Base-by-base conservation (phyloP, 2,329 filamentous ascomycete genomes). In the Aspergillus vadensis region DNA sequence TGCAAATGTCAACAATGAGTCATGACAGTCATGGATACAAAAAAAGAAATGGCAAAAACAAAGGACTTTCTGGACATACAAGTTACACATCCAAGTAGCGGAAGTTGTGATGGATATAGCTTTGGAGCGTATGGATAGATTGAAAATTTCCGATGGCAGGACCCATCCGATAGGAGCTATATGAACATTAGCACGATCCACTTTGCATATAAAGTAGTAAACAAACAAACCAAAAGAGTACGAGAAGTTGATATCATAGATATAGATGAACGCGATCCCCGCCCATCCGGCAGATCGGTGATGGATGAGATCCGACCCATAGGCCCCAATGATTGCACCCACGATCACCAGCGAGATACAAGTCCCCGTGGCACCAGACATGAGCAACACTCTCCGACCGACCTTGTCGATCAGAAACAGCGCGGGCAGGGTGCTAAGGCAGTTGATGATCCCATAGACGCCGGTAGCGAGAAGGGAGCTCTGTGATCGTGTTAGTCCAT, bases 361-460 rank as follows among this genome's bases (percentile, higher is more conserved):
- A 5, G 74, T 76, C 21, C 74, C 74, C 0, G 67, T 61, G 5
- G 75, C 73, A 27, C 75, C 75, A 15, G 65, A 71, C 70, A 77
- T 73, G 50, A 77, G 66, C n/a, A 76, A 58, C 15, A 67, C 57
- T 21, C 74, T 67, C 47, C 72, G 70, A 36, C 75, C 71, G 39
- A 77, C 57, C 49, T 71, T 70, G 63, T 77, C 71, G 47, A 77
- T 72, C 39, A 76, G 66, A 64, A 76, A 68, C 12, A 77, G 65
- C 0, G 72, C 72, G 0, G 73, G 67, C 21, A 77, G 65, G 3
- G 76, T 70, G 63, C 70, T 71, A 51, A 76, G 63, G 57, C 71
- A 69, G 65, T 80, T 75, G 62, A 76, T 70, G 30, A 79, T 77
- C 12, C 77, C 74, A 21, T 76, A 77, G 0, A 77, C 71, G 19